Evolutionary conservation across 805 yeast species (phyloP), one percentile per base, ranked within the genome.

Genomic region (Candida hispaniensis): DNA sequence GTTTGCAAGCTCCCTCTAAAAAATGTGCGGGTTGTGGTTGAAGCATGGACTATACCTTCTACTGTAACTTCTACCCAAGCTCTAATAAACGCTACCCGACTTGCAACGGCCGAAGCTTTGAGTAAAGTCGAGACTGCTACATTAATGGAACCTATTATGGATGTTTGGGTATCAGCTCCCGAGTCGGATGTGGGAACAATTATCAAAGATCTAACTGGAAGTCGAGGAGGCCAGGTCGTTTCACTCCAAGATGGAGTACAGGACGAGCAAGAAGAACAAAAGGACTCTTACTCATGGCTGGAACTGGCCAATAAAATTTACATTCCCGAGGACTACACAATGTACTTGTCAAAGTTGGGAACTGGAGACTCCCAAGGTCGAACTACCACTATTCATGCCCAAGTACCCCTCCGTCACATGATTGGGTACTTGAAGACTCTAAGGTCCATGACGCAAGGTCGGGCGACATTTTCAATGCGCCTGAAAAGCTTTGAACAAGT

Each of bases 61-160:
- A 82, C 77, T 12, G 43, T 59, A 1, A 54, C 49, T 8, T 48
- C 49, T 6, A 51, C 64, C 0, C 46, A 61, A 3, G 61, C 64
- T 2, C 50, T 75, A 7, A 52, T 73, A 6, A 54, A 61, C 3
- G 55, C 69, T 3, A 58, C 71, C 0, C 60, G 80, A 33, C 48
- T 58, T 10, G 64, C 73, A 0, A 56, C 69, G 3, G 41, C 52
- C 7, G 57, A 61, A 10, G 62, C 66, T 0, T 40, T 75, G 5
- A 44, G 44, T 4, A 15, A 41, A 6, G 23, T 52, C 5, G 40
- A 44, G 13, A 30, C 42, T 10, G 38, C 38, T 5, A 34, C 38
- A 3, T 54, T 86, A 1, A 61, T 88, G 54, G 97, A 91, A 56
- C 98, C 98, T 0, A 64, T 79, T 17, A 88, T 91, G 96, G 64